Evolutionary conservation across 768 basidiomycete species (phyloP), one percentile per base, ranked within the genome.

Genomic region (Leccinum disarticulatum): DNA sequence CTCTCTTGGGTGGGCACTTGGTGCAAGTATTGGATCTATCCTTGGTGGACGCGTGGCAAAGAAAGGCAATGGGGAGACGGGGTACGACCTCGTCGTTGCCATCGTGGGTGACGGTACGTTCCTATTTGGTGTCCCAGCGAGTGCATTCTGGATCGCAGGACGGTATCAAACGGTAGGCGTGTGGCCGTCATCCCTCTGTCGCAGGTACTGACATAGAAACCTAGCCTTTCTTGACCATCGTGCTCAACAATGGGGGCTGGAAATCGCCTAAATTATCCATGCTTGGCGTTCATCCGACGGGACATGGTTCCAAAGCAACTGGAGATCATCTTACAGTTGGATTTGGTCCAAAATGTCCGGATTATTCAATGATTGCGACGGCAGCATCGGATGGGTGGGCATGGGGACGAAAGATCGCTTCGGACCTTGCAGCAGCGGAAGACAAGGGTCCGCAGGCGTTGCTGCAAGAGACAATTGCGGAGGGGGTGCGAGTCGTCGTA

Each of bases 171-270:
- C 88, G 25, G 88, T 88, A 57, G 59, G 80, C 70, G 2, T 2
- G 6, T 38, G 25, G 19, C 3, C 17, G 8, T 35, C 5, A 3
- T 6, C 22, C 11, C 5, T 33, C 14, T 30, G 14, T 25, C 13
- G 17, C 25, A 50, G 46, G 52, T 33, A 3, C 17, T n/a, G 28
- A 54, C 6, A 11, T 28, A 6, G 43, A 9, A 11, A 41, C 7
- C 1, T 59, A 88, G 87, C 88, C 87, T 1, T 90, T 88, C 75
- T 70, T 90, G 28, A 89, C 87, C 0, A 76, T 90, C 61, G 76
- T 90, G 1, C 71, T 91, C 14, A 90, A 90, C 68, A 90, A 90
- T 58, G 87, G 87, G 0, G 87, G 86, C 0, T 87, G 86, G 87
- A 83, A 77, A 64, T 83, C 86, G 0, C 88, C 88, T 4, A 83